phyloP scores from a whole-genome alignment of 2,329 filamentous ascomycete species.

The Pestalotiopsis sp. region DNA sequence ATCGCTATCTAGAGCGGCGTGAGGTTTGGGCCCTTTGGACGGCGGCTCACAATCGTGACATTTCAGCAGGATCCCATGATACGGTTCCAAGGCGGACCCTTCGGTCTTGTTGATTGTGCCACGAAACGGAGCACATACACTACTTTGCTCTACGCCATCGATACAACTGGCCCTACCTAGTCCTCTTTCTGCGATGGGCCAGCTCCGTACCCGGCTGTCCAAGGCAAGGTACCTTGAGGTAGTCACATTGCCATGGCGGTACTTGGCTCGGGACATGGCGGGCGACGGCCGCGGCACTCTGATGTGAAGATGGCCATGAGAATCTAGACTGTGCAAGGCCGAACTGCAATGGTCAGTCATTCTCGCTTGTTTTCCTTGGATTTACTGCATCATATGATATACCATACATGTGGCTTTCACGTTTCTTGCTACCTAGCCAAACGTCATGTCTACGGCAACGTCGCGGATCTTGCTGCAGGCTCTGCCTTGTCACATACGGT shows the following conservation, averaged over 20 bases:
- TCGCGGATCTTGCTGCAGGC: background rate
- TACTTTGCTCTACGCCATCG: background rate
- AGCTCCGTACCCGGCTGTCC: background rate
- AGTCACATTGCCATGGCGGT: background rate
- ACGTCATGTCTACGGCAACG: background rate
- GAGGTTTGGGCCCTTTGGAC: background rate
- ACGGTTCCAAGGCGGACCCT: background rate
- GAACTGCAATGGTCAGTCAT: background rate
- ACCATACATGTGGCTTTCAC: too few species aligned
- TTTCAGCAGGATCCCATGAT: background rate
- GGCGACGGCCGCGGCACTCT: background rate
- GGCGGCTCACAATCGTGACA: background rate
- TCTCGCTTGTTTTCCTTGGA: background rate
- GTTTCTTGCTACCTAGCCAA: background rate
- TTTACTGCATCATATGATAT: background rate
- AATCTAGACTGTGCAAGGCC: background rate
- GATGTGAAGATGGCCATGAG: background rate
- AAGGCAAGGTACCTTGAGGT: background rate
- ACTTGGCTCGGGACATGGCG: background rate
- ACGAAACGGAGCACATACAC: background rate
- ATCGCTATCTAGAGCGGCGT: background rate
- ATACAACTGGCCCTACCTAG: background rate
- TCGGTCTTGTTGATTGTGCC: background rate
- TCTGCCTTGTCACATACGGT: background rate
- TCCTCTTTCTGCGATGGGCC: background rate